These are phyloP conservation scores for Vicia faba DNA, from an alignment of 306 rosid genomes.

Conservation along the genomic window DNA sequence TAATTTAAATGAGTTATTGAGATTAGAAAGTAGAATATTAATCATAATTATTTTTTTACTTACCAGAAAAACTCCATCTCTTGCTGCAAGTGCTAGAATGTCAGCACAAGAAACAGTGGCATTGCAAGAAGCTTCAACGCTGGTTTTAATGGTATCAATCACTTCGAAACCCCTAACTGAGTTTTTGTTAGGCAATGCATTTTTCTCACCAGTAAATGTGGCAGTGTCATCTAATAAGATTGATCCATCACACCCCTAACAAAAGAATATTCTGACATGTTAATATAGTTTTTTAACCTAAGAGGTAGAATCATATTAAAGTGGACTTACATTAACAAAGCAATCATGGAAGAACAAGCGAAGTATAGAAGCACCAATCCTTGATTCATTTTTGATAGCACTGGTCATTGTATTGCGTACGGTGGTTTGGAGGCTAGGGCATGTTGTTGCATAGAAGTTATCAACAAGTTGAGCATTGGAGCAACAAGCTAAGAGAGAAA, in stretches of 20 bases:
- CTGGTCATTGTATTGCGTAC: slow-evolving; percentile 53
- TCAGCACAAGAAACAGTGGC: slow-evolving; percentile 83
- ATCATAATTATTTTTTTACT: too few relatives aligned
- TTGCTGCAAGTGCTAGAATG: slow-evolving; percentile 76
- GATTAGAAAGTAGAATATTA: too few relatives aligned
- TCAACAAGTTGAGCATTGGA: slow-evolving; percentile 62
- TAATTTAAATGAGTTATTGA: neutral
- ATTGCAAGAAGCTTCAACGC: slow-evolving; percentile 71
- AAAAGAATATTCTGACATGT: neutral
- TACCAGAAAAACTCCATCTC: slow-evolving; percentile 69
- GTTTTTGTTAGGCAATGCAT: slow-evolving; percentile 57
- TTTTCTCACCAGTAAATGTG: slow-evolving; percentile 69
- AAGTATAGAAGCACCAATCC: slow-evolving; percentile 51
- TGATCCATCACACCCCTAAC: slow-evolving; percentile 79
- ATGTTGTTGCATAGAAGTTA: slow-evolving; percentile 54
- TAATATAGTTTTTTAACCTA: neutral
- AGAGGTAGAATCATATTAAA: neutral
- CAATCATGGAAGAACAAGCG: slow-evolving; percentile 55
- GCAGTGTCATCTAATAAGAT: slow-evolving; percentile 65
- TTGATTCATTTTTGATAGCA: slow-evolving; percentile 39
- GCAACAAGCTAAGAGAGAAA: slow-evolving; percentile 43
- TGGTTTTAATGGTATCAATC: slow-evolving; percentile 66
- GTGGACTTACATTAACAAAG: slow-evolving; percentile 44
- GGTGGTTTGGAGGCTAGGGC: slow-evolving; percentile 53
- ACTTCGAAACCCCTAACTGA: slow-evolving; percentile 72